phyloP scores from a whole-genome alignment of 2,329 filamentous ascomycete species.

The Microcera coccophila region DNA sequence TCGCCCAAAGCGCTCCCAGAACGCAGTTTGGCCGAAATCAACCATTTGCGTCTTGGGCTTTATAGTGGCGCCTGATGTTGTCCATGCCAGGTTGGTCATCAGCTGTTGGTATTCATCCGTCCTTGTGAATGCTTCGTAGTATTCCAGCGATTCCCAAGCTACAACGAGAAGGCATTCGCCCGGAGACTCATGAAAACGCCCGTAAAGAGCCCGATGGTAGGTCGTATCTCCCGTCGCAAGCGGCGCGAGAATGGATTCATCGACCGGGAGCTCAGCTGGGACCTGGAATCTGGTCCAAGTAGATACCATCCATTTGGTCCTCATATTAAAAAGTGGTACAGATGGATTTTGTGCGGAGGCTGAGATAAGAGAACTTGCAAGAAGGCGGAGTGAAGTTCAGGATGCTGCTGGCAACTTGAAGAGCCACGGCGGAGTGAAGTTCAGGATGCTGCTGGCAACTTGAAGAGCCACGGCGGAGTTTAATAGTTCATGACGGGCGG shows the following conservation, averaged over 20 bases:
- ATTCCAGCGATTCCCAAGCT: not conserved
- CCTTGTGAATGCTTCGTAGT: not conserved
- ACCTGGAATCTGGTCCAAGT: not conserved
- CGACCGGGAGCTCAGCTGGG: not conserved
- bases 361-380: too few species aligned
- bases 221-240: not conserved
- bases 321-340: too few species aligned
- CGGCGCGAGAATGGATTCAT: not conserved
- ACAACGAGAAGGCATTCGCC: not conserved
- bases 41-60: not conserved
- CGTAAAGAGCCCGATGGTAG: not conserved
- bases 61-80: too few species aligned
- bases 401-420: too few species aligned
- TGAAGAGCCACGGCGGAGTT: too few species aligned
- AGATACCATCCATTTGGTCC: too few species aligned
- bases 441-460: too few species aligned
- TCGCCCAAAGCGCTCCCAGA: not conserved
- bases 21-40: not conserved
- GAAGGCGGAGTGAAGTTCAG: too few species aligned
- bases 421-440: too few species aligned
- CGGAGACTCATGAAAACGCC: not conserved
- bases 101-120: not conserved
- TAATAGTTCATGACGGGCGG: too few species aligned
- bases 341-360: too few species aligned
- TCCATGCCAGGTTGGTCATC: not conserved